Evolutionary conservation across 805 yeast species (phyloP).

Genomic region (Starmerella kuoi): DNA sequence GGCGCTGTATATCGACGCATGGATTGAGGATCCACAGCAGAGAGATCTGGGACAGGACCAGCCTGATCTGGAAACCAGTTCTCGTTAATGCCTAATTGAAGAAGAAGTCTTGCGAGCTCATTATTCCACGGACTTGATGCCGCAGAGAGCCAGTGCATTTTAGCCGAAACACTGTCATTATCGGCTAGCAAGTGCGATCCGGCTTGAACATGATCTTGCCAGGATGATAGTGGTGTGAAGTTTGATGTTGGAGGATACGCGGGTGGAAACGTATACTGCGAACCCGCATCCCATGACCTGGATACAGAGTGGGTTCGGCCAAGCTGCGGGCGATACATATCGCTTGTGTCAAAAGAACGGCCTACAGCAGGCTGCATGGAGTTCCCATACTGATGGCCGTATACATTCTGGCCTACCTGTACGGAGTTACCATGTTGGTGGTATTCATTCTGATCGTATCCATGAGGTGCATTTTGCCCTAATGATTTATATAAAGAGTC

Average conservation of each 20-base stretch:
- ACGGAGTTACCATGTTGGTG: too few relatives aligned
- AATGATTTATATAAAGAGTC: too few relatives aligned
- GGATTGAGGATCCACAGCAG: neutral
- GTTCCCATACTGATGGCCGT: too few relatives aligned
- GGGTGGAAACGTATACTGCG: neutral
- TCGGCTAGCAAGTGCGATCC: neutral
- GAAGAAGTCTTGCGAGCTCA: slow-evolving; percentile 5
- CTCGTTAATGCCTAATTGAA: slow-evolving; percentile 8
- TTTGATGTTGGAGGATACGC: neutral
- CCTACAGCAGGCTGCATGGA: too few relatives aligned
- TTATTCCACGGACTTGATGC: slow-evolving; percentile 5
- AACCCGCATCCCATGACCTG: slow-evolving; percentile 17
- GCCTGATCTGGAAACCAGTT: slow-evolving; percentile 5
- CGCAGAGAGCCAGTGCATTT: slow-evolving; percentile 10
- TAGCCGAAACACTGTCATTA: neutral
- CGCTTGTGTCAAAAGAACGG: too few relatives aligned
- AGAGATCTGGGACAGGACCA: neutral
- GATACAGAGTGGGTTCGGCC: slow-evolving; percentile 11
- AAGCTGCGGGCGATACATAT: neutral
- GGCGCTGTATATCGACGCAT: neutral
- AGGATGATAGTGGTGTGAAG: neutral
- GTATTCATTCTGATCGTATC: too few relatives aligned
- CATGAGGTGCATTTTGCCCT: neutral
- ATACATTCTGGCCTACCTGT: too few relatives aligned
- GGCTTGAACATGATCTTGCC: slow-evolving; percentile 3